Evolutionary conservation across 306 rosid species (phyloP).

Genomic region (Oemleria cerasiformis): DNA sequence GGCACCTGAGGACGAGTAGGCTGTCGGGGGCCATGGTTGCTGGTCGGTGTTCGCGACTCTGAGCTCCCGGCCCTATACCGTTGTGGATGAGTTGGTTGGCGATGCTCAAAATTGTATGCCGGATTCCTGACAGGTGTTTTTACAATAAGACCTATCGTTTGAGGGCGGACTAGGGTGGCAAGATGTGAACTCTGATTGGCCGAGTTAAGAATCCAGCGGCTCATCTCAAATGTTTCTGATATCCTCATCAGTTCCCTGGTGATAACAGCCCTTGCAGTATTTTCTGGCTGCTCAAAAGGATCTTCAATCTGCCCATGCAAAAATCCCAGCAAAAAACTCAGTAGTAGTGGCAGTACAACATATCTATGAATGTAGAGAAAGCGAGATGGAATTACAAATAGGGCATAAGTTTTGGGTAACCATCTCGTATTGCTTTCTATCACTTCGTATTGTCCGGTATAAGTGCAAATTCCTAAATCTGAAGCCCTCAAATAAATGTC

Average conservation of each 20-base stretch:
- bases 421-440: slow-evolving; percentile 60
- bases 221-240: slow-evolving; percentile 42
- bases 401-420: slow-evolving; percentile 69
- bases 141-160: slow-evolving; percentile 22
- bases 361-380: slow-evolving; percentile 8
- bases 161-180: slow-evolving; percentile 40
- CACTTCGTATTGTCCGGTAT: slow-evolving; percentile 62
- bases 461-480: slow-evolving; percentile 56
- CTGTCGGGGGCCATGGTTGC: not conserved
- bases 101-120: slow-evolving; percentile 3
- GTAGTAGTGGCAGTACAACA: slow-evolving; percentile 8
- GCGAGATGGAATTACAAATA: slow-evolving; percentile 56
- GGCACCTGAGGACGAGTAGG: slow-evolving; percentile 1
- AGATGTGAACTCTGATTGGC: slow-evolving; percentile 36
- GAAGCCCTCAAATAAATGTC: slow-evolving; percentile 45
- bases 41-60: not conserved
- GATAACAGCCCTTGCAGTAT: slow-evolving; percentile 61
- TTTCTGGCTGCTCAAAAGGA: slow-evolving; percentile 84
- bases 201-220: slow-evolving; percentile 31
- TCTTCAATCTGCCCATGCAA: slow-evolving; percentile 71
- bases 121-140: slow-evolving; percentile 20
- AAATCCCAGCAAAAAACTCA: slow-evolving; percentile 26
- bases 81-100: slow-evolving; percentile 38
- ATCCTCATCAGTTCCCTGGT: slow-evolving; percentile 47
- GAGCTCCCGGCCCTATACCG: slow-evolving; percentile 12